Evolutionary conservation across 164 flowering plant genomes (phyloP), one percentile per base, ranked within the genome.

Genomic region (Aristolochia contorta): DNA sequence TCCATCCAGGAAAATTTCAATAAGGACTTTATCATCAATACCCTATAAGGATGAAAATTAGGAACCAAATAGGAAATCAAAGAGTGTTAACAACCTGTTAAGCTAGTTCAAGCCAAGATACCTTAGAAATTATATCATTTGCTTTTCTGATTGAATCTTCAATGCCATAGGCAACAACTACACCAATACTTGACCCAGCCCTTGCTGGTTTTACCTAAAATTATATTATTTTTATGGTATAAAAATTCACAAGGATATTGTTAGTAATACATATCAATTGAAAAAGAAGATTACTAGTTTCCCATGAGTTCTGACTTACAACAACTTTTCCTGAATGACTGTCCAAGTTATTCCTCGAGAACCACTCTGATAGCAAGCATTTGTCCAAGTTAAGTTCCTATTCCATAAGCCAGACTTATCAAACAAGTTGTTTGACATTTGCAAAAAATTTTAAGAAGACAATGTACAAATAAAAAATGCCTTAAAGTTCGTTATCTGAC

Each of bases 161-260:
- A 60, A 84, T 80, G 53, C 96, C 97, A 78, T 91, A 86, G 23
- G 94, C 93, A 66, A 88, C 94, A 56, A 78, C 73, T 24, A 88
- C 96, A 65, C 94, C 96, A 62, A 91, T 86, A 74, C 96, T 91
- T 64, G 97, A 91, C 58, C 96, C 93, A 46, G 90, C 91, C 73
- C 84, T 76, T 49, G 91, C 73, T 63, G 94, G 96, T 74, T 91
- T 91, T 56, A 91, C 96, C 97, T 91, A 74, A 41, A 22, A 5
- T 10, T 4, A 6, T 7, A 53, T 14, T 22, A 52, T 21, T n/a
- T n/a, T 22, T n/a, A 8, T n/a, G 12, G 19, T 7, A 50, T 1
- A 10, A 37, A 37, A 10, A 50, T 1, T 50, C 12, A 50, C 22
- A n/a, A 22, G 54, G 4, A n/a, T 18, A 50, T 22, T 3, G 16